Percentiles rank a stretch among this genome's conserved stretches.
phyloP scores from a whole-genome alignment of 148 eudicot species.

The Rhododendron mucronatum region DNA sequence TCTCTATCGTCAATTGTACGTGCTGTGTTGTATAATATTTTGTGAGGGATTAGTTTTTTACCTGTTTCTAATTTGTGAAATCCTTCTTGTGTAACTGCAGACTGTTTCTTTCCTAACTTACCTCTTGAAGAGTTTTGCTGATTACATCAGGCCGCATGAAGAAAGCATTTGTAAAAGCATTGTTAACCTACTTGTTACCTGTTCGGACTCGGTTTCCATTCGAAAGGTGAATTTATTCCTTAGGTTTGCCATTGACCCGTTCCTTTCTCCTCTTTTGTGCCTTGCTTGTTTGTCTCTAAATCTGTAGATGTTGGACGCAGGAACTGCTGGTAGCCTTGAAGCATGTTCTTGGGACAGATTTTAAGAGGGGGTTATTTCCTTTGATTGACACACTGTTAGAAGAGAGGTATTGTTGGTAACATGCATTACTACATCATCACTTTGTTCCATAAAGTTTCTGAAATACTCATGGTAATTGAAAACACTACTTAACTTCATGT shows the following conservation, averaged over 20 bases:
- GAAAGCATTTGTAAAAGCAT: conserved; percentile 98
- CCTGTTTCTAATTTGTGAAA: background rate
- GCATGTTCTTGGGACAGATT: conserved; percentile 95
- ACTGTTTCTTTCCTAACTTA: conserved; percentile 96
- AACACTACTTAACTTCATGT: background rate
- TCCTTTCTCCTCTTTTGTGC: background rate
- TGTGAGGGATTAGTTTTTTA: conserved; percentile 1
- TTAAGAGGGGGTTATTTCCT: conserved; percentile 93
- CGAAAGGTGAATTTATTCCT: conserved; percentile 53
- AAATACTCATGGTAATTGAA: background rate
- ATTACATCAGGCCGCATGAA: conserved; percentile 87
- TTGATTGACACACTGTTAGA: conserved; percentile 88
- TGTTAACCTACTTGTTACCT: conserved; percentile 91
- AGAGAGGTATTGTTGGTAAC: conserved; percentile 58
- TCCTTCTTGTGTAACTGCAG: conserved; percentile 40
- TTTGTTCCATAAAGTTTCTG: background rate
- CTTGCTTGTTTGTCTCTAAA: conserved; percentile 5
- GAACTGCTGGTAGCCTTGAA: conserved; percentile 89
- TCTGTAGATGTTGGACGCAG: conserved; percentile 31
- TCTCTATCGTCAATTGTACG: background rate
- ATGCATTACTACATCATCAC: background rate
- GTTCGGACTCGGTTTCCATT: conserved; percentile 96
- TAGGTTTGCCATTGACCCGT: background rate
- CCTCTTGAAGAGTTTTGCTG: conserved; percentile 90
- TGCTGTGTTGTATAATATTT: background rate